phyloP scores from a whole-genome alignment of 140 eudicot species.

The Flaveria floridana region DNA sequence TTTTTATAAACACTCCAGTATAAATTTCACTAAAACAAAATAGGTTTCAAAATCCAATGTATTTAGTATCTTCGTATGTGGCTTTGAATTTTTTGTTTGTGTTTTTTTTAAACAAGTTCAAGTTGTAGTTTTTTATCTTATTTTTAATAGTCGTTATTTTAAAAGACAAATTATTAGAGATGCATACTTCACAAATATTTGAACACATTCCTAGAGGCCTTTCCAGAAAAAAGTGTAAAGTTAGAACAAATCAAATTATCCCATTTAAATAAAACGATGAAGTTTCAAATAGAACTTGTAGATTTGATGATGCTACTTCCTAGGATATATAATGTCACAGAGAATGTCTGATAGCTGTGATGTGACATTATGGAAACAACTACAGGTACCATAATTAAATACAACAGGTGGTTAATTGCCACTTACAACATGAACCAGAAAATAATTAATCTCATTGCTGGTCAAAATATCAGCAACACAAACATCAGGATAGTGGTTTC shows the following conservation, averaged over 20 bases:
- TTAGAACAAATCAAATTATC: background rate
- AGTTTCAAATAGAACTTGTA: background rate
- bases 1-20: too few relatives aligned
- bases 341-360: conserved; percentile 4
- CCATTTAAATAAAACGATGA: too few relatives aligned
- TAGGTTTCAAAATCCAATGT: too few relatives aligned
- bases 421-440: conserved; percentile 23
- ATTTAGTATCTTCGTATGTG: too few relatives aligned
- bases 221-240: background rate
- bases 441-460: conserved; percentile 21
- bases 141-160: too few relatives aligned
- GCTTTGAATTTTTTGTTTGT: too few relatives aligned
- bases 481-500: conserved; percentile 38
- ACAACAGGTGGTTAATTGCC: conserved; percentile 33
- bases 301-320: background rate
- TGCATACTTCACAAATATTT: background rate
- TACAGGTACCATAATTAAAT: conserved; percentile 15
- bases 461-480: conserved; percentile 16
- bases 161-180: background rate
- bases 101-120: too few relatives aligned
- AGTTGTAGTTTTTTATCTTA: too few relatives aligned
- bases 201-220: background rate
- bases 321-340: conserved; percentile 4
- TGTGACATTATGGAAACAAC: conserved; percentile 12
- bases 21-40: too few relatives aligned